These are phyloP conservation scores for Trypethelium eluteriae DNA, from an alignment of 495 filamentous ascomycete genomes.

Conservation along the genomic window DNA sequence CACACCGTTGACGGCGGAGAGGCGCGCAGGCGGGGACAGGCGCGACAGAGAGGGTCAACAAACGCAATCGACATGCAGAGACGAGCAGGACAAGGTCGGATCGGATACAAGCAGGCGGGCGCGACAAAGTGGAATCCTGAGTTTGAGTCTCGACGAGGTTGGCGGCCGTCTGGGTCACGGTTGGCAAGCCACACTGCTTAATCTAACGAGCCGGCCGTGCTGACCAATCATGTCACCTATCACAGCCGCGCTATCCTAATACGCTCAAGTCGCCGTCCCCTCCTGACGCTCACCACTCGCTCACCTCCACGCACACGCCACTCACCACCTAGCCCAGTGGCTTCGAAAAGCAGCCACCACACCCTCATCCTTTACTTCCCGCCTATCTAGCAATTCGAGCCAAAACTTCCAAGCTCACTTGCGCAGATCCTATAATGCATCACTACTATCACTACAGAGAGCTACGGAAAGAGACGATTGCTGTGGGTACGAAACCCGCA, in stretches of 20 bases:
- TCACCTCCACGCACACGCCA: too few relatives aligned
- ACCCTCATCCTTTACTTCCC: too few relatives aligned
- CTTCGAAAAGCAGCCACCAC: too few relatives aligned
- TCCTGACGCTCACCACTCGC: not conserved
- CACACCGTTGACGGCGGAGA: not conserved
- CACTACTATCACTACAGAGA: too few relatives aligned
- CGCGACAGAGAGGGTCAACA: not conserved
- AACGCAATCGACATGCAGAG: not conserved
- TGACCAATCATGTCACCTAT: not conserved
- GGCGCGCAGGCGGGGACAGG: not conserved
- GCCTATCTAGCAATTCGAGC: too few relatives aligned
- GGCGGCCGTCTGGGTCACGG: conserved; percentile 8
- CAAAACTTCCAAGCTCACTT: too few relatives aligned
- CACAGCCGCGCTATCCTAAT: not conserved
- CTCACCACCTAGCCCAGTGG: too few relatives aligned
- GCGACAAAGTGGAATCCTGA: not conserved
- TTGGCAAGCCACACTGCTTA: conserved; percentile 11
- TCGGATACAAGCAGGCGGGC: not conserved
- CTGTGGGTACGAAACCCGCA: too few relatives aligned
- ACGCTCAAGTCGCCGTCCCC: not conserved
- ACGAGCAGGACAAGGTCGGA: not conserved
- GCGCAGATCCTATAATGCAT: too few relatives aligned
- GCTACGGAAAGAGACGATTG: too few relatives aligned
- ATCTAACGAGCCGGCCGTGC: not conserved
- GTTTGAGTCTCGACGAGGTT: not conserved